phyloP scores from a whole-genome alignment of 768 basidiomycete genomes.

The Russula abietina region DNA sequence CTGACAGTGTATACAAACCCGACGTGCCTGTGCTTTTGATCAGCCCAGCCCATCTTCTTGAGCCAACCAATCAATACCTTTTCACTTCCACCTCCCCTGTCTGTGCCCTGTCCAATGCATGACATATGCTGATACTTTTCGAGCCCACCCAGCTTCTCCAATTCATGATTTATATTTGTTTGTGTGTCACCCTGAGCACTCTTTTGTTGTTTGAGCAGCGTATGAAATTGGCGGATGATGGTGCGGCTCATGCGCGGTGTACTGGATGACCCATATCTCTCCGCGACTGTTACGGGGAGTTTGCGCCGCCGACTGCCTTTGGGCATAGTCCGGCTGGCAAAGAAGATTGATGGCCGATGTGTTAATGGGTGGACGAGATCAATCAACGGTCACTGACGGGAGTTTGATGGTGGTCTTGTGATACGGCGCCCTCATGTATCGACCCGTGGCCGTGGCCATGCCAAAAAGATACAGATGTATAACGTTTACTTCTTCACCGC shows the following conservation, averaged over 20 bases:
- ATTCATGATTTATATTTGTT: slow-evolving; percentile 50
- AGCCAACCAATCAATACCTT: slow-evolving; percentile 75
- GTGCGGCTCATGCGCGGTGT: slow-evolving; percentile 59
- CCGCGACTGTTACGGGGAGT: slow-evolving; percentile 37
- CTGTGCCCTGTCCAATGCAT: slow-evolving; percentile 66
- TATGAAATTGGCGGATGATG: slow-evolving; percentile 75
- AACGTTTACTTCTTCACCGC: background rate
- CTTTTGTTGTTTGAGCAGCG: slow-evolving; percentile 63
- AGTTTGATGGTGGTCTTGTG: background rate
- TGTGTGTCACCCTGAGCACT: slow-evolving; percentile 46
- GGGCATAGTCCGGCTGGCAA: slow-evolving; percentile 32
- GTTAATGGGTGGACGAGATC: background rate
- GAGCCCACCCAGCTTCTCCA: slow-evolving; percentile 69
- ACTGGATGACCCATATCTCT: slow-evolving; percentile 36
- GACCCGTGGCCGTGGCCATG: background rate
- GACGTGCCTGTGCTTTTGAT: slow-evolving; percentile 32
- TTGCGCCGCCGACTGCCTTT: slow-evolving; percentile 43
- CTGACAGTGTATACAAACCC: background rate
- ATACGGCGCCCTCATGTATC: too few species aligned
- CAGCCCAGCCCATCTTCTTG: slow-evolving; percentile 39
- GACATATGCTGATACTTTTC: slow-evolving; percentile 81
- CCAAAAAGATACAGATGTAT: background rate
- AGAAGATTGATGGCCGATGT: background rate
- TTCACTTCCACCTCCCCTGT: slow-evolving; percentile 86
- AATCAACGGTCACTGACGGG: background rate